Base-by-base conservation (phyloP, 768 basidiomycete genomes). In the Neoboletus magnificus region DNA sequence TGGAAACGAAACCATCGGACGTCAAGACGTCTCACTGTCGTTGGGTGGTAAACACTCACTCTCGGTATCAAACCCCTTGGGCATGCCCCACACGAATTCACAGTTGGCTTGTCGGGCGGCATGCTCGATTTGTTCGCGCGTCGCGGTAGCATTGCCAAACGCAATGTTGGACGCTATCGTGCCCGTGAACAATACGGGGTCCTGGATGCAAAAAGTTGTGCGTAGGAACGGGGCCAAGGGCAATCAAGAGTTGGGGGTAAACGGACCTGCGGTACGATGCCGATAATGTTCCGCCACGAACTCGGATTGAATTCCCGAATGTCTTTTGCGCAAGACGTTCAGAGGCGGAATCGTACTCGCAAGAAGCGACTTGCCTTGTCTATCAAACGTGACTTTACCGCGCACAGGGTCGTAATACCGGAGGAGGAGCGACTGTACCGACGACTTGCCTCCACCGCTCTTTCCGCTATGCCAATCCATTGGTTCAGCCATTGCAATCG, bases 131-230 rank as follows among this genome's bases (percentile, higher is more conserved):
- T 96, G 83, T 60, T 86, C 85, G 22, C 89, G 79, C 0, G 91
- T 90, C 0, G 85, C 91, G 20, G 80, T 73, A 10, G 82, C 78
- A 47, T 87, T 81, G 3, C 95, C 95, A 64, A 90, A 98, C 0
- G 93, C 87, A 58, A 96, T 98, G 64, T 98, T 98, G 2, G 91
- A 89, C 3, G 93, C 93, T 48, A 98, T 95, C 0, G 93, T 96
- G 3, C 93, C 93, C 3, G 89, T 87, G 71, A 97, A 97, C 29
- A 97, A 71, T 3, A 93, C 84, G 0, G 93, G 92, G 58, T 96
- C 93, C 76, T 63, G 4, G 16, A 13, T 8, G 0, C 2, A 48
- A 48, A 18, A 42, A 16, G 15, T 22, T n/a, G n/a, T 18, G 32
- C 35, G 11, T 10, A 8, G n/a, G 22, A n/a, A 27, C 9, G 25